These are phyloP conservation scores for Aspergillus sojae DNA, from an alignment of 2,329 filamentous ascomycete genomes.

Conservation along the genomic window DNA sequence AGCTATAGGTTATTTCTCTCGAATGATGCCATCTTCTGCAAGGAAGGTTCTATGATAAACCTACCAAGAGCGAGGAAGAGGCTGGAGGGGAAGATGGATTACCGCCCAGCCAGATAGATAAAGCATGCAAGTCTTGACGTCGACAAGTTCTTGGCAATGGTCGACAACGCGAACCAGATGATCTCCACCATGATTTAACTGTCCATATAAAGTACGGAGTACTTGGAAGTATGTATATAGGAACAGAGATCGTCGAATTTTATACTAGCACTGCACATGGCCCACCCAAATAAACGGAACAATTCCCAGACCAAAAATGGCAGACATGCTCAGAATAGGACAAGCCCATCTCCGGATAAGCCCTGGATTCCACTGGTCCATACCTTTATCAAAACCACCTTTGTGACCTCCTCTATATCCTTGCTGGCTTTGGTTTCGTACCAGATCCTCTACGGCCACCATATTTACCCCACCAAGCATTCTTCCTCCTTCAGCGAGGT, in stretches of 20 bases:
- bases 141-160: no score
- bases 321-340: background rate
- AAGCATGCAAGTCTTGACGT: no score
- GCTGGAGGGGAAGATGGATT: no score
- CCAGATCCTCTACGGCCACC: background rate
- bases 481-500: background rate
- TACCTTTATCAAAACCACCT: background rate
- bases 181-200: background rate
- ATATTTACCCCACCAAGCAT: background rate
- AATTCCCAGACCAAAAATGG: background rate
- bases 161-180: background rate
- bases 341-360: background rate
- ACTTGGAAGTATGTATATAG: background rate
- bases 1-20: no score
- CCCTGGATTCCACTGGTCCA: background rate
- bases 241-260: background rate
- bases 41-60: no score
- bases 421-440: background rate
- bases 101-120: no score
- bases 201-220: background rate
- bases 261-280: background rate
- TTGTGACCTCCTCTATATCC: background rate
- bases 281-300: background rate
- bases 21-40: no score
- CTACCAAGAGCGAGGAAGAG: no score